Conservation (phyloP, 805 yeast genomes). For the Metschnikowia chrysomelidarum region DNA sequence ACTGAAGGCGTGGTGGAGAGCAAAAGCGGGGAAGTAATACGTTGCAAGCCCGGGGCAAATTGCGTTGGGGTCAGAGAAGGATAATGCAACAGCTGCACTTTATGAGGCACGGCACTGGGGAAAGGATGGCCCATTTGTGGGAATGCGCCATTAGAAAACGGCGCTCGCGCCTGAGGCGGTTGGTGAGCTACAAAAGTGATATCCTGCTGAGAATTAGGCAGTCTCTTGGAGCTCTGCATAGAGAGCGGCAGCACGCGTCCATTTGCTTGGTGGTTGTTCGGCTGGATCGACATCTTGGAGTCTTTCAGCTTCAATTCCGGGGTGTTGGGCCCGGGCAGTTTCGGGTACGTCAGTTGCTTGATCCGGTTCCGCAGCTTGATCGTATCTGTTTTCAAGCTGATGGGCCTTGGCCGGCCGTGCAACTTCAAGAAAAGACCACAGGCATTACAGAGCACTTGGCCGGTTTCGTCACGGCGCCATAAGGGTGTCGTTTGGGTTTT, state of each 20-base stretch:
- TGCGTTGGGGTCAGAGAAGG: slow-evolving; percentile 71
- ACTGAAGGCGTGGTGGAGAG: slow-evolving; percentile 49
- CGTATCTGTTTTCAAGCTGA: slow-evolving; percentile 85
- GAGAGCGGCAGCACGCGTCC: slow-evolving; percentile 11
- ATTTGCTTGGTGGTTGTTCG: slow-evolving; percentile 22
- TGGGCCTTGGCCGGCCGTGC: slow-evolving; percentile 92
- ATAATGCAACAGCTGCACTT: slow-evolving; percentile 57
- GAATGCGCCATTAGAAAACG: slow-evolving; percentile 10
- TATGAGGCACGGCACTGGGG: slow-evolving; percentile 22
- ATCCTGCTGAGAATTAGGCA: slow-evolving; percentile 15
- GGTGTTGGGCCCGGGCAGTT: slow-evolving; percentile 48
- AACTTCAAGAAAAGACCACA: slow-evolving; percentile 90
- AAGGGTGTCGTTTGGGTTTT: slow-evolving; percentile 90
- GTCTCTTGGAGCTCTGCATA: slow-evolving; percentile 11
- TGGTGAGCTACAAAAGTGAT: slow-evolving; percentile 3
- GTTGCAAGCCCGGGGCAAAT: slow-evolving; percentile 61
- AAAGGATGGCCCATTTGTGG: slow-evolving; percentile 20
- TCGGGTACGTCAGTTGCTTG: slow-evolving; percentile 46
- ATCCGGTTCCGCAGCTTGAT: slow-evolving; percentile 89
- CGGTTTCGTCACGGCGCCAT: slow-evolving; percentile 93
- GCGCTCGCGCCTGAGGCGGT: slow-evolving; percentile 9
- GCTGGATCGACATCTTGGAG: slow-evolving; percentile 17
- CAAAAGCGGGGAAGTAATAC: slow-evolving; percentile 64
- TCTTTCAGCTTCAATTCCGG: slow-evolving; percentile 57
- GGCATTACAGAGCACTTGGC: slow-evolving; percentile 87